These are phyloP conservation scores for Saccharomycopsis crataegensis DNA, from an alignment of 1,139 yeast species.

Conservation along the genomic window DNA sequence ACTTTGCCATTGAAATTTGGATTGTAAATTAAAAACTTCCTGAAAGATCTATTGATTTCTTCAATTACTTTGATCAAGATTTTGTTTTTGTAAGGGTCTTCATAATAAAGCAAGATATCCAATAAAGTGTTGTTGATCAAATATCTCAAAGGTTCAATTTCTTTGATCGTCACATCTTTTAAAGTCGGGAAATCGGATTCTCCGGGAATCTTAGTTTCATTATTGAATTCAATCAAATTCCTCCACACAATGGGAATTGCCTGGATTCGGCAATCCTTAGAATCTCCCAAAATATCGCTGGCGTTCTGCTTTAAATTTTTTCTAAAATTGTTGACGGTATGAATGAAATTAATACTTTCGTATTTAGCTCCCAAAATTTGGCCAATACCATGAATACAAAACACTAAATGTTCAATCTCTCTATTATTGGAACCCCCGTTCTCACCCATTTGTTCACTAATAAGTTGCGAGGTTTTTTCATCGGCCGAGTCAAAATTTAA, in stretches of 20 bases:
- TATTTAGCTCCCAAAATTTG: slow-evolving; percentile 76
- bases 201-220: slow-evolving; percentile 27
- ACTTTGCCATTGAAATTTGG: slow-evolving; percentile 76
- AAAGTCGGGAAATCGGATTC: slow-evolving; percentile 49
- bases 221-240: slow-evolving; percentile 56
- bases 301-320: slow-evolving; percentile 41
- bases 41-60: slow-evolving; percentile 67
- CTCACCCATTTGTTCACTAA: slow-evolving; percentile 25
- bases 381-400: slow-evolving; percentile 92
- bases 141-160: slow-evolving; percentile 68
- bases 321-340: slow-evolving; percentile 69
- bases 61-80: slow-evolving; percentile 58
- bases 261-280: slow-evolving; percentile 56
- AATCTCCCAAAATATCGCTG: slow-evolving; percentile 24
- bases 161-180: slow-evolving; percentile 70
- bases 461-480: slow-evolving; percentile 25
- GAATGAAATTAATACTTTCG: slow-evolving; percentile 80
- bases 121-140: slow-evolving; percentile 79
- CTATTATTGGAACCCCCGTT: slow-evolving; percentile 26
- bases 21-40: slow-evolving; percentile 50
- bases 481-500: slow-evolving; percentile 37
- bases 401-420: slow-evolving; percentile 66
- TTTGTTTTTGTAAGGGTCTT: slow-evolving; percentile 58
- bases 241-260: slow-evolving; percentile 78
- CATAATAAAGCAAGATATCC: slow-evolving; percentile 80